Evolutionary conservation across 495 filamentous ascomycete genomes (phyloP), one percentile per base, ranked within the genome.

Genomic region (Penicillium odoratum): DNA sequence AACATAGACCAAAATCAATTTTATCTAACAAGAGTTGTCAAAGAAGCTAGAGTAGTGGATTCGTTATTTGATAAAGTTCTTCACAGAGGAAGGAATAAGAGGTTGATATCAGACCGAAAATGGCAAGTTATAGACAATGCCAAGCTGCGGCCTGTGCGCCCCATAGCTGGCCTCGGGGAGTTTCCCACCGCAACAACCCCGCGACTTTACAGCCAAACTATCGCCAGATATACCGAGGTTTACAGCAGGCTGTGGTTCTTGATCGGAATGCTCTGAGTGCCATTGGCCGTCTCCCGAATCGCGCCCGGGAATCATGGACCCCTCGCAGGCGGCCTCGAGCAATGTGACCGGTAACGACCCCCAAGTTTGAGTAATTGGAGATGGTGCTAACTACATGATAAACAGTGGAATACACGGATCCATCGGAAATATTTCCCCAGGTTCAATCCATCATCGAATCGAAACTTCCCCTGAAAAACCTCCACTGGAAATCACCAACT

Each of bases 401-500:
- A 58, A 45, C 49, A 83, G 79, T 81, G 50, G 77, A 81, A 63
- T 98, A 96, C 71, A 90, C 87, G 74, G 94, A 98, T 72, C 93
- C 95, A 13, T 88, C 87, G 60, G 88, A 88, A 51, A 80, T 96
- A 50, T 98, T 92, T 66, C 84, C 88, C 55, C 79, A 90, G 16
- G 75, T 98, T n/a, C 87, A 89, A 9, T 78, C 88, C 1, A 81
- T 91, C 56, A 80, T 98, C 55, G 82, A 88, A 45, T 75, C 86
- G 48, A 87, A 91, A 43, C 81, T 98, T 4, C 94, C 94, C 10
- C 80, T 98, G n/a, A 87, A 86, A 53, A 93, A 97, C 68, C 85
- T 98, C 46, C 89, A 97, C 68, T 98, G 94, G 94, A 94, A 96
- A 70, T 96, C 95, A 7, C 88, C 94, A 47, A 87, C 86, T 28